Conservation (phyloP, 148 eudicot species). For the Fagopyrum homotropicum region DNA sequence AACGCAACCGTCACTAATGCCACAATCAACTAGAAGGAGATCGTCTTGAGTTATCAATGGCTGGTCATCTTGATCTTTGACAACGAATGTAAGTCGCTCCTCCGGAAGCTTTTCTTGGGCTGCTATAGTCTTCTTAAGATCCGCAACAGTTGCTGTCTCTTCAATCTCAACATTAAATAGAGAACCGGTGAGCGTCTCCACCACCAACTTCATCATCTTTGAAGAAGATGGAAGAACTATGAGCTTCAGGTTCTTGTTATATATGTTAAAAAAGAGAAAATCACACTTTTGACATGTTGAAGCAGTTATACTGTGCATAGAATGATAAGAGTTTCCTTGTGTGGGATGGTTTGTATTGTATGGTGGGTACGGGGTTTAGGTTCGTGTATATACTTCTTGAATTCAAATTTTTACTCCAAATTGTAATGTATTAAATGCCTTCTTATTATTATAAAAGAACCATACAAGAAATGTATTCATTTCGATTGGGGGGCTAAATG, state of each 20-base stretch:
- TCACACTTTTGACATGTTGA: conserved; percentile 8
- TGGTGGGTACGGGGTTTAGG: background rate
- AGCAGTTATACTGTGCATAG: background rate
- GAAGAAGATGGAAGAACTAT: background rate
- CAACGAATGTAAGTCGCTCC: conserved; percentile 28
- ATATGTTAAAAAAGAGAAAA: background rate
- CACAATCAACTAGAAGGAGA: conserved; percentile 10
- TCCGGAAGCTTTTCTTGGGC: conserved; percentile 30
- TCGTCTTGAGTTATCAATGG: conserved; percentile 28
- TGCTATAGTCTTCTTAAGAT: conserved; percentile 39
- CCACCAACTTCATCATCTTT: conserved; percentile 30
- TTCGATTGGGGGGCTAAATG: background rate
- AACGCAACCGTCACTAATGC: background rate
- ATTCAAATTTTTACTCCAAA: background rate
- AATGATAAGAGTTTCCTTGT: background rate
- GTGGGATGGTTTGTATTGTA: background rate
- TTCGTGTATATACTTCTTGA: background rate
- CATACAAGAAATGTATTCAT: background rate
- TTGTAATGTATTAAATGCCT: background rate
- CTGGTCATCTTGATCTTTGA: background rate
- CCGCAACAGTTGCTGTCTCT: conserved; percentile 36
- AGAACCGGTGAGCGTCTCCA: conserved; percentile 45
- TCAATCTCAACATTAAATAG: conserved; percentile 35
- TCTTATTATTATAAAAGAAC: too few species aligned
- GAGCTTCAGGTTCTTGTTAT: background rate